phyloP scores from a whole-genome alignment of 2,329 filamentous ascomycete species.

The Aspergillus latus region DNA sequence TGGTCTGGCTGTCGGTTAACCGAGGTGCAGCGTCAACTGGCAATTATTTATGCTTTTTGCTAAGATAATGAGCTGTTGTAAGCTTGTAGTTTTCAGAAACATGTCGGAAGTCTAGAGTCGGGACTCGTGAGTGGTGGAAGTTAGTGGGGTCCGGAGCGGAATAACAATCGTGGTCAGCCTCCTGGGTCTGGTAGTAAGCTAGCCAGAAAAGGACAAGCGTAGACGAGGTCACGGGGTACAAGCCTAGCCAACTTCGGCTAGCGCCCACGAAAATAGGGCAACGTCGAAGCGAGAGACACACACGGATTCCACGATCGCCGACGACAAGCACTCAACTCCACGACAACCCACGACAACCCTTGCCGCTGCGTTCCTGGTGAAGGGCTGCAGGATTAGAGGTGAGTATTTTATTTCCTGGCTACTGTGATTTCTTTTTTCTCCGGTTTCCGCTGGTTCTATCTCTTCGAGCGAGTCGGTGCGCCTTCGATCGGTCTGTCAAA shows the following conservation, averaged over 20 bases:
- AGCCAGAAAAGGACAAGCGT: constrained; percentile 2
- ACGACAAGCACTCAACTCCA: constrained; percentile 42
- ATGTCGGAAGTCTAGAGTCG: neutral
- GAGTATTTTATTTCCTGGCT: constrained; percentile 30
- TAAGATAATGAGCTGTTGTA: too few species aligned
- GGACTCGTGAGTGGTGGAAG: neutral
- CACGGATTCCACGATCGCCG: constrained; percentile 45
- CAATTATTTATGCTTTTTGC: too few species aligned
- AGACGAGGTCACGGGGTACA: constrained; percentile 27
- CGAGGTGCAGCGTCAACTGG: too few species aligned
- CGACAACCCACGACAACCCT: constrained; percentile 42
- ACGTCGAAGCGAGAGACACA: constrained; percentile 46
- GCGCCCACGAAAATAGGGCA: constrained; percentile 37
- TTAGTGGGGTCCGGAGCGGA: neutral
- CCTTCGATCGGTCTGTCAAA: constrained; percentile 5
- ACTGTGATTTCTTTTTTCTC: constrained; percentile 20
- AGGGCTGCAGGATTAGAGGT: constrained; percentile 48
- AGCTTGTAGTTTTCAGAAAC: neutral
- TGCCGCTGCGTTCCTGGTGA: constrained; percentile 46
- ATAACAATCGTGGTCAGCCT: neutral
- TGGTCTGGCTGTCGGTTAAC: too few species aligned
- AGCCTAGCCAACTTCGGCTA: constrained; percentile 31
- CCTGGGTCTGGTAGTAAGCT: neutral
- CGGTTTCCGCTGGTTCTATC: constrained; percentile 27
- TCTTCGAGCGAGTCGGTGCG: constrained; percentile 20